Evolutionary conservation across 306 rosid species (phyloP).

Genomic region (Pterocarpus macrocarpus): DNA sequence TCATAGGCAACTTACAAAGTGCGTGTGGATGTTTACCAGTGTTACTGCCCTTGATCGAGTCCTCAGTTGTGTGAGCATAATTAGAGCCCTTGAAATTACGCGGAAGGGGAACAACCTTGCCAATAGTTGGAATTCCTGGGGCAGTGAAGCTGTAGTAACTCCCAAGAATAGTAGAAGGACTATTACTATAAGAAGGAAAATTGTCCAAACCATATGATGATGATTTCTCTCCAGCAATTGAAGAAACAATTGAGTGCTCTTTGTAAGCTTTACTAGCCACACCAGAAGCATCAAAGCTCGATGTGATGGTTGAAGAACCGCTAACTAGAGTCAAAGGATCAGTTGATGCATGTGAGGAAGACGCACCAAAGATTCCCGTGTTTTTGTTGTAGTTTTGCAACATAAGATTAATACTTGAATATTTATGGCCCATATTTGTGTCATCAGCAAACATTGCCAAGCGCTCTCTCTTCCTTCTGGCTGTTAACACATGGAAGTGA

Average conservation of each 20-base stretch:
- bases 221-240: no score
- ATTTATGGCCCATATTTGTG: neutral
- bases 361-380: constrained; percentile 7
- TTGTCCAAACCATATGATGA: no score
- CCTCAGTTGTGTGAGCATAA: no score
- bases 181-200: no score
- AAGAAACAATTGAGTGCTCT: no score
- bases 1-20: neutral
- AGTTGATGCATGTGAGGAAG: neutral
- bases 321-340: constrained; percentile 34
- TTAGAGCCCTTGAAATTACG: constrained; percentile 8
- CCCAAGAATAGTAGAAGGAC: neutral
- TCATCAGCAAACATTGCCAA: constrained; percentile 38
- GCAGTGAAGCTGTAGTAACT: constrained; percentile 43
- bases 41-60: neutral
- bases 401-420: constrained; percentile 16
- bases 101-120: constrained; percentile 43
- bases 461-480: constrained; percentile 62
- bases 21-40: neutral
- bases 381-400: constrained; percentile 24
- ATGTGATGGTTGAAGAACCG: neutral
- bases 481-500: constrained; percentile 70
- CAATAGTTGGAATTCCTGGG: constrained; percentile 47
- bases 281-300: no score
- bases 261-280: no score